Conservation (phyloP, 352 stramenopile species). For the Phytophthora aleatoria region DNA sequence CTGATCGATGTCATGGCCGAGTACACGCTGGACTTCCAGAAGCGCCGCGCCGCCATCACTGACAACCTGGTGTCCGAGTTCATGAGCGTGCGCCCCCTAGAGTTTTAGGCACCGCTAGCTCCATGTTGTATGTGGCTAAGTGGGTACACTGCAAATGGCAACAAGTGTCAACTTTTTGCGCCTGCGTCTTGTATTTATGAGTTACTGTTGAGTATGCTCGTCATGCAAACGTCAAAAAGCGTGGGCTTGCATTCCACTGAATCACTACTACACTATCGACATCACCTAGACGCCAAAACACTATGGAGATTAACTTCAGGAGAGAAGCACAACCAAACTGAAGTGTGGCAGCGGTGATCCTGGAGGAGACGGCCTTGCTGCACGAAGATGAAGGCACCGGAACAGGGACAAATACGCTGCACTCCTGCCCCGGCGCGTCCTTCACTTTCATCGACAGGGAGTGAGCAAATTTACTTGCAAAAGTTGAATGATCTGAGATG, state of each 20-base stretch:
- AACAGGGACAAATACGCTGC: constrained; percentile 7
- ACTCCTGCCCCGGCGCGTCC: constrained; percentile 5
- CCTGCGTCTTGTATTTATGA: constrained; percentile 27
- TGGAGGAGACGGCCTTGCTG: constrained; percentile 29
- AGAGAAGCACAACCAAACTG: constrained; percentile 13
- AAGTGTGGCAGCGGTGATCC: constrained; percentile 19
- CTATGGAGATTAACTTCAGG: constrained; percentile 12
- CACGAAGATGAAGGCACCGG: constrained; percentile 5
- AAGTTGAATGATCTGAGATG: constrained; percentile 2
- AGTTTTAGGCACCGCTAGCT: constrained; percentile 77
- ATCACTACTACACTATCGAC: constrained; percentile 24
- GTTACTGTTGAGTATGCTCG: constrained; percentile 16
- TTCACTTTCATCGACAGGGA: constrained; percentile 8
- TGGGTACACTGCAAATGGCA: constrained; percentile 10
- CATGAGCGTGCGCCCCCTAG: constrained; percentile 94
- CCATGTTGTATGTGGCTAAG: constrained; percentile 14
- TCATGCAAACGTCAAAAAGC: constrained; percentile 27
- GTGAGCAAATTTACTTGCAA: constrained; percentile 2
- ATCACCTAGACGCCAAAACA: constrained; percentile 19
- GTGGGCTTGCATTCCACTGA: constrained; percentile 13
- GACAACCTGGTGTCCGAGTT: constrained; percentile 97
- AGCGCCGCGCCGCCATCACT: constrained; percentile 92
- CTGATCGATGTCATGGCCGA: constrained; percentile 94
- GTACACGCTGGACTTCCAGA: constrained; percentile 96
- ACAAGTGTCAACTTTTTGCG: constrained; percentile 18